Evolutionary conservation across 176 grass and related monocot genomes (phyloP), one percentile per base, ranked within the genome.

Genomic region (Poa pratensis): DNA sequence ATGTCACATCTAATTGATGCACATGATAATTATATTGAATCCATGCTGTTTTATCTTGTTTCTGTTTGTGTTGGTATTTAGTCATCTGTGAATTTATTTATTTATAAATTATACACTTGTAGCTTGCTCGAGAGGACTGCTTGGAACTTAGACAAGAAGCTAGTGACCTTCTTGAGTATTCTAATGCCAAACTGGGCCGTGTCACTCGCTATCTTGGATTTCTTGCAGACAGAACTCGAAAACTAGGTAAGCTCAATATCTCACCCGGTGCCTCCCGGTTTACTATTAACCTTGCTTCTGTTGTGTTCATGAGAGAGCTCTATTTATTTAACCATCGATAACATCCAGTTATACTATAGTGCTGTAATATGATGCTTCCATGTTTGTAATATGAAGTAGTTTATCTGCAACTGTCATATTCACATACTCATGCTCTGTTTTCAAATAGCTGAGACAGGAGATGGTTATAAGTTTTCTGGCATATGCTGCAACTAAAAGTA

Each of bases 201-300:
- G 96, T 98, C 79, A 98, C 96, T 62, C 93, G 96, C 14, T 98
- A 98, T 89, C 90, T 98, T 80, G 96, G 96, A 80, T 95, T 95
- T 92, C 93, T 98, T 86, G 89, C 93, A 16, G 96, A 98, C 73
- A 95, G 93, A 87, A 92, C 96, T 78, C 84, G 74, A 71, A 98
- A 98, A 94, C 83, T 98, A 92, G 96, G 96, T 95, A 94, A 81
- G 34, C 50, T 84, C n/a, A 69, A 10, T 82, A 75, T 59, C 50
- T 75, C 26, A 68, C 83, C 27, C 15, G 9, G 24, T 75, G 22
- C 53, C 12, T 83, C 79, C 63, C 15, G n/a, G 53, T 85, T 63
- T 75, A 75, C 30, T 64, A 82, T 66, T 61, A 24, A 16, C 32
- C 13, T 84, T 78, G 39, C 49, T 66, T 83, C 43, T 16, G 17